Evolutionary conservation across 495 filamentous ascomycete genomes (phyloP), one percentile per base, ranked within the genome.

Genomic region (Trypethelium eluteriae): DNA sequence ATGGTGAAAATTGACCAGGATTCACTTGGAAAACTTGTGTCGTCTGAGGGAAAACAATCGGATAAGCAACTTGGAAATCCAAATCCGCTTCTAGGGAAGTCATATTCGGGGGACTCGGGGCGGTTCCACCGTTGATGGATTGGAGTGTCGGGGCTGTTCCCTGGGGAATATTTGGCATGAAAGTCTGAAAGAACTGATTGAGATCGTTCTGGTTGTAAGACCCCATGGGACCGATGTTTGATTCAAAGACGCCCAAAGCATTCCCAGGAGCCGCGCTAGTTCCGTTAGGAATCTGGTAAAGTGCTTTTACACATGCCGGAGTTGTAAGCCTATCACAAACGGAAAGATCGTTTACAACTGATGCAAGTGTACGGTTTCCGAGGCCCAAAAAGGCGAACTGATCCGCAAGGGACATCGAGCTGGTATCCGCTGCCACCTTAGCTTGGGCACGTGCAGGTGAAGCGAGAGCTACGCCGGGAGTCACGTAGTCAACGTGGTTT

Each of bases 401-500:
- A 11, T 39, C 11, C 18, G 7, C 18, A 36, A 59, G 25, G 2
- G n/a, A 34, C 53, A 59, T 59, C 14, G 53, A 3, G 32, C 18
- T 7, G 32, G 53, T 18, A 59, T 34, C 14, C 18, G 18, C 32
- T 9, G 32, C 32, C 25, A 59, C 9, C 18, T 59, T 59, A 5
- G 53, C 53, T 36, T 59, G 53, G 25, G 53, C 11, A 36, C 53
- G 53, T 10, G 14, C 18, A 12, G 66, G 66, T 25, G 66, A 62
- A 16, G 69, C 44, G 3, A 70, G 67, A 36, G 39, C 70, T 39
- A 69, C 50, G 12, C 70, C 70, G 3, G 67, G 69, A 14, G 67
- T 68, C 16, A 69, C 66, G 39, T 70, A 70, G 63, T 70, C 69
- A 39, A 70, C 66, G 39, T 70, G 69, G 7, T 47, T 41, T 25